Conservation (phyloP, 352 stramenopile genomes). For the Globisporangium alternatum region DNA sequence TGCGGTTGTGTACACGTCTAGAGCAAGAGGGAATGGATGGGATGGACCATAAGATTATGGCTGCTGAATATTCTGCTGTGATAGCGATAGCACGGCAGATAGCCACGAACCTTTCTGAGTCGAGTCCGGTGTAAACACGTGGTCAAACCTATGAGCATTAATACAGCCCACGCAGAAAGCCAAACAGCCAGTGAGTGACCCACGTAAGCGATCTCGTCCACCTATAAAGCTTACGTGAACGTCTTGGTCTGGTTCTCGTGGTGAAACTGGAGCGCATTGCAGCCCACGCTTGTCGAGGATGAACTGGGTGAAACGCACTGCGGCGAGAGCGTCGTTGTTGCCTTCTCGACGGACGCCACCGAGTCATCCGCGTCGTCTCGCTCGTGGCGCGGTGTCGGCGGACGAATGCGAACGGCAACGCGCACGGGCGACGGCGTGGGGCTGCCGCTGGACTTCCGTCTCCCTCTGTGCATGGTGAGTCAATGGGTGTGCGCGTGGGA, state of each 20-base stretch:
- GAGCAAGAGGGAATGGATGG: background rate
- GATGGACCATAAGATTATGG: background rate
- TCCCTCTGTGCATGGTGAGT: conserved; percentile 8
- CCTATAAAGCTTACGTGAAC: conserved; percentile 30
- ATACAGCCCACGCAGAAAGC: background rate
- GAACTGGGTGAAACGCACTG: conserved; percentile 17
- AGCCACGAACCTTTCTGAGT: conserved; percentile 34
- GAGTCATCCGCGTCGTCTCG: background rate
- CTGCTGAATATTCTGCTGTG: background rate
- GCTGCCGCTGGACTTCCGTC: conserved; percentile 11
- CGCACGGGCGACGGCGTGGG: conserved; percentile 33
- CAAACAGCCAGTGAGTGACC: no score
- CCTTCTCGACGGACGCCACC: background rate
- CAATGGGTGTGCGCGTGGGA: conserved; percentile 21
- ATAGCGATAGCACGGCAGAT: background rate
- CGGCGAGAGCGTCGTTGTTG: background rate
- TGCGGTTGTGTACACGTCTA: conserved; percentile 36
- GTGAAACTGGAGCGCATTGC: conserved; percentile 31
- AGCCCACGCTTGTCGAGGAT: background rate
- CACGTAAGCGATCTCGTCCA: no score
- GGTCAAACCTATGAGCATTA: conserved; percentile 36
- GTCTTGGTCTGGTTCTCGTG: conserved; percentile 40
- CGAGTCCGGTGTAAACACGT: conserved; percentile 42
- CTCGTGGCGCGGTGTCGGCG: conserved; percentile 12
- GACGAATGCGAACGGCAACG: conserved; percentile 66